Base-by-base conservation (phyloP, 805 yeast species). In the Wickerhamiella cacticola region DNA sequence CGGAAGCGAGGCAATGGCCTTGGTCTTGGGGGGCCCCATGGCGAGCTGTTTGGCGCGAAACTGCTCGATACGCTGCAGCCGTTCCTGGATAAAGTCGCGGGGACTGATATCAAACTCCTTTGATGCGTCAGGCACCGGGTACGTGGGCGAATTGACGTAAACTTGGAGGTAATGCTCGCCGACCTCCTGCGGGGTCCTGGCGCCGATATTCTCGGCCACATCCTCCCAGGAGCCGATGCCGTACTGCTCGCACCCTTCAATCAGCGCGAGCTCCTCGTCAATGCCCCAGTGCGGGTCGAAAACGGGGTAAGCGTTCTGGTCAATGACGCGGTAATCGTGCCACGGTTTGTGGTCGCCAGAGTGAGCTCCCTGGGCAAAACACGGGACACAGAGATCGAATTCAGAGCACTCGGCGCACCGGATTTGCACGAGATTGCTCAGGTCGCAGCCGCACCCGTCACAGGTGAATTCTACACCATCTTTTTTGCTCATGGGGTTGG, bases 211-310 rank as follows among this genome's bases (percentile, higher is more conserved):
- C 60, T 92, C 97, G 9, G 95, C 82, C n/a, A 94, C 77, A 63
- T 92, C 98, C 59, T 85, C 95, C 98, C 98, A 92, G 62, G 88
- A 87, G 2, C 99, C 99, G 48, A 92, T 56, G 0, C 99, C 98
- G 40, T 76, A 73, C 8, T 84, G 80, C 63, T 92, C 96, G 39
- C 94, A 80, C 7, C 96, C 97, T 63, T 87, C 95, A 12, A 94
- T 75, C 50, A 92, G 68, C 26, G 85, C 70, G 49, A 88, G 61
- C 64, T 92, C 99, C 63, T 92, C 99, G 66, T 92, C 98, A 1
- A 98, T 98, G 31, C 98, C 99, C 97, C 98, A 92, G 49, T 81
- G 88, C 49, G 73, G 76, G 46, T 78, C 82, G 55, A 94, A 80
- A 8, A 94, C 83, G 0, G 99, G 98, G 60, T 85, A 89, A 2